Conservation (phyloP, 2,329 filamentous ascomycete genomes). For the Aureobasidium namibiae region DNA sequence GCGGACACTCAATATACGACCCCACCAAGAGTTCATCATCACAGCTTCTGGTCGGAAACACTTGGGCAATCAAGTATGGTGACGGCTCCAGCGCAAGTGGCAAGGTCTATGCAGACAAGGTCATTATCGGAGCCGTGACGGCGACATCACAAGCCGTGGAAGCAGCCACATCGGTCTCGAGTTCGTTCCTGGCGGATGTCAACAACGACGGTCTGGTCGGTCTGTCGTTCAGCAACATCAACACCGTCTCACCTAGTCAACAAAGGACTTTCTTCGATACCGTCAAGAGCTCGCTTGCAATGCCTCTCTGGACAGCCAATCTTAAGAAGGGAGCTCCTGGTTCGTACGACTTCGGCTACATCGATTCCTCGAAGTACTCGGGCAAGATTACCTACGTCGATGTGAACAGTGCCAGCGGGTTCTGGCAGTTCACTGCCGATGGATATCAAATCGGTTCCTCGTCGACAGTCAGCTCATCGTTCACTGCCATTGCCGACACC, state of each 20-base stretch:
- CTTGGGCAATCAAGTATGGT: constrained; percentile 56
- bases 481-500: constrained; percentile 58
- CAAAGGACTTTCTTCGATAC: constrained; percentile 55
- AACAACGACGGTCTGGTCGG: constrained; percentile 54
- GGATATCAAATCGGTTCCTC: constrained; percentile 48
- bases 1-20: constrained; percentile 52
- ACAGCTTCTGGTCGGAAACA: constrained; percentile 39
- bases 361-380: constrained; percentile 51
- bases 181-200: constrained; percentile 41
- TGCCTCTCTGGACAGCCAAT: constrained; percentile 50
- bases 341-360: constrained; percentile 51
- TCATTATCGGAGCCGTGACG: constrained; percentile 51
- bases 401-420: constrained; percentile 51
- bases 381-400: constrained; percentile 49
- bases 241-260: constrained; percentile 43
- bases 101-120: constrained; percentile 57
- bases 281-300: constrained; percentile 42
- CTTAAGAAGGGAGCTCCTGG: constrained; percentile 47
- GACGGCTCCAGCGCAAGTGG: constrained; percentile 57
- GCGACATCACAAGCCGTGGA: constrained; percentile 58
- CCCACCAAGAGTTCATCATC: constrained; percentile 37
- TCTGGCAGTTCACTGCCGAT: constrained; percentile 53
- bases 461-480: constrained; percentile 30
- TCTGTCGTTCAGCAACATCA: constrained; percentile 51
- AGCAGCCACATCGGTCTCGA: constrained; percentile 52